Evolutionary conservation across 805 yeast species (phyloP).

Genomic region (Candida argentea): DNA sequence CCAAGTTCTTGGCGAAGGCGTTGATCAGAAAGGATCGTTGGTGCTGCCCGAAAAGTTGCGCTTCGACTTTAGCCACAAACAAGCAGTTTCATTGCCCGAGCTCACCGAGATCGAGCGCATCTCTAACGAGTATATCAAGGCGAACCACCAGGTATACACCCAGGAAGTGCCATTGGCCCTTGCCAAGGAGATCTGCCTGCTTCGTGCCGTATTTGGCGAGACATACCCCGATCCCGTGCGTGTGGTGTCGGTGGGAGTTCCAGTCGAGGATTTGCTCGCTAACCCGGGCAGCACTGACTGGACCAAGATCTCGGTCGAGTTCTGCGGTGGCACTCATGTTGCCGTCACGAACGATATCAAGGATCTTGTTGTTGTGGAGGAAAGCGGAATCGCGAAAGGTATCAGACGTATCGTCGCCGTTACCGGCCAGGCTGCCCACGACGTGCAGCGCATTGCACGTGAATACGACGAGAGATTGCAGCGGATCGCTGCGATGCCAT

Average conservation of each 20-base stretch:
- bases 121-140: constrained; percentile 60
- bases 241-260: constrained; percentile 90
- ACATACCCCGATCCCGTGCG: constrained; percentile 98
- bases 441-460: constrained; percentile 75
- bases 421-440: constrained; percentile 83
- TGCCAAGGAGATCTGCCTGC: constrained; percentile 71
- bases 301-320: constrained; percentile 75
- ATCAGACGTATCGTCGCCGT: constrained; percentile 97
- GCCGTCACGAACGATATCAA: constrained; percentile 87
- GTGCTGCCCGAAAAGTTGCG: constrained; percentile 93
- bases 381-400: constrained; percentile 97
- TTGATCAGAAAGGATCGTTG: constrained; percentile 94
- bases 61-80: constrained; percentile 93
- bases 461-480: constrained; percentile 58
- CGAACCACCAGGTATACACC: constrained; percentile 64
- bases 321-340: constrained; percentile 99
- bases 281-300: constrained; percentile 69
- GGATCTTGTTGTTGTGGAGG: constrained; percentile 83
- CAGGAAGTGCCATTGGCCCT: constrained; percentile 67
- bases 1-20: constrained; percentile 74
- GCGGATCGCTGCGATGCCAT: constrained; percentile 51
- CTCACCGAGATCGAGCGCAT: constrained; percentile 66
- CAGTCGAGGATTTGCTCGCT: constrained; percentile 70
- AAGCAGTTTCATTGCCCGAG: constrained; percentile 65
- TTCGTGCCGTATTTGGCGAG: constrained; percentile 98